phyloP scores from a whole-genome alignment of 2,329 filamentous ascomycete genomes.

The Xylaria sp. region DNA sequence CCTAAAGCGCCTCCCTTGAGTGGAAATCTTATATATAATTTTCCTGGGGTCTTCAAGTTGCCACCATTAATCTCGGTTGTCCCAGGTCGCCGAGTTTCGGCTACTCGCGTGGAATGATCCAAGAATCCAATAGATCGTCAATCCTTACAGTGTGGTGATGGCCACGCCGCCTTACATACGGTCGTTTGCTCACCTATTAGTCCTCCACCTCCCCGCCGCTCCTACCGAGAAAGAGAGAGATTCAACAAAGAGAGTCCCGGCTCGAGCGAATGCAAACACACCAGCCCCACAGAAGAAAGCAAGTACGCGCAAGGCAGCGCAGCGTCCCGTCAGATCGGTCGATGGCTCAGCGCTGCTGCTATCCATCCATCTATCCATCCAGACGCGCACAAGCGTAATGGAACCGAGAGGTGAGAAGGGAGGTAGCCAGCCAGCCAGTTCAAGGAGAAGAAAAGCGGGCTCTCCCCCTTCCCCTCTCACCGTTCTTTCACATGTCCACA shows the following conservation, averaged over 20 bases:
- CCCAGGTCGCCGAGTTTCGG: background rate
- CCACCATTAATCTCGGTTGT: background rate
- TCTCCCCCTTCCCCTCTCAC: background rate
- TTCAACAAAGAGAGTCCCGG: background rate
- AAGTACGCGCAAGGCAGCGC: conserved; percentile 20
- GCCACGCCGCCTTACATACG: background rate
- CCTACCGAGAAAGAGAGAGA: background rate
- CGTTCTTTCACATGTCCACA: background rate
- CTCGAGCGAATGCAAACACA: conserved; percentile 28
- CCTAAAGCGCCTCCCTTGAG: background rate
- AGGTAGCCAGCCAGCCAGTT: background rate
- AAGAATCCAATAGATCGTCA: background rate
- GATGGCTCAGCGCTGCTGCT: conserved; percentile 8
- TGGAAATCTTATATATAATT: background rate
- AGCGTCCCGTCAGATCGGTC: conserved; percentile 31
- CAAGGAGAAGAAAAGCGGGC: conserved; percentile 5
- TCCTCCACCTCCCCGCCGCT: background rate
- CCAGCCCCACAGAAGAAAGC: conserved; percentile 22
- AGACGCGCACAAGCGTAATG: background rate
- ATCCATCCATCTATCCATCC: background rate
- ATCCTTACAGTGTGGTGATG: conserved; percentile 1
- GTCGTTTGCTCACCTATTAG: conserved; percentile 8
- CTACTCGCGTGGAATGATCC: background rate
- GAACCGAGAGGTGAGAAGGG: background rate
- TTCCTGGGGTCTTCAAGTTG: background rate